phyloP scores from a whole-genome alignment of 495 filamentous ascomycete species.

The Tuber aestivum region DNA sequence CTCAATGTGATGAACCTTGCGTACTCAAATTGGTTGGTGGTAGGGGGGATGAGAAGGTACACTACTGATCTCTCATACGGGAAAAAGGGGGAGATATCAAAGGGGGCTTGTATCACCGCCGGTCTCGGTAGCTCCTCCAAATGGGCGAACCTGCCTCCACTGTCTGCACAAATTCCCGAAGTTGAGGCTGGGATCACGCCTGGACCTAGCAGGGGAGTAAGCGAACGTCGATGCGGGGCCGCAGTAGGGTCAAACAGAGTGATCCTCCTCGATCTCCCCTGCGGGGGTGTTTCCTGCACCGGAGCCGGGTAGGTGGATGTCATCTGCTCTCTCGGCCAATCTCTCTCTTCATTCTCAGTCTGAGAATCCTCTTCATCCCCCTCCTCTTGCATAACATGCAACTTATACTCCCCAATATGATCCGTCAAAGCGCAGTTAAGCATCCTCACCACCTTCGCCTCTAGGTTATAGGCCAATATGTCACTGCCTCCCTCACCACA shows the following conservation, averaged over 20 bases:
- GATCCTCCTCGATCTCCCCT: conserved; percentile 21
- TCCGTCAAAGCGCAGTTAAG: conserved; percentile 60
- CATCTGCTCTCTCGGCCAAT: conserved; percentile 52
- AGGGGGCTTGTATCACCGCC: conserved; percentile 57
- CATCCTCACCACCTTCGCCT: conserved; percentile 61
- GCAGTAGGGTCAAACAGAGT: conserved; percentile 7
- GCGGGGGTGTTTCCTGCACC: neutral
- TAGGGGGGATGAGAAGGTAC: conserved; percentile 56
- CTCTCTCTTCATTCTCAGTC: conserved; percentile 51
- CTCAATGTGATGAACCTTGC: conserved; percentile 56
- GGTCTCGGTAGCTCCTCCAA: conserved; percentile 51
- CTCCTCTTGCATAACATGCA: conserved; percentile 55
- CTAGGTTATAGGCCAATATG: conserved; percentile 44
- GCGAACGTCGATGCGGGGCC: conserved; percentile 49
- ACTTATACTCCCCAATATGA: conserved; percentile 54
- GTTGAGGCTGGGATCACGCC: conserved; percentile 45
- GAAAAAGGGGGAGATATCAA: conserved; percentile 57
- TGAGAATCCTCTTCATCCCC: conserved; percentile 21
- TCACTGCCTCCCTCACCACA: conserved; percentile 46
- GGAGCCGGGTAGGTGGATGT: conserved; percentile 14
- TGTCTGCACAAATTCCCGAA: conserved; percentile 39
- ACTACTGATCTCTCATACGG: conserved; percentile 57
- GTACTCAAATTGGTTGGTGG: conserved; percentile 41
- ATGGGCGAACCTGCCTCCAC: conserved; percentile 46
- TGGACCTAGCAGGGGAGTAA: conserved; percentile 37